A percentile compares a stretch with the other conserved stretches of the same genome.
Evolutionary conservation across 371 early-diverging fungal species (phyloP).

Genomic region (Mucor mucedo): DNA sequence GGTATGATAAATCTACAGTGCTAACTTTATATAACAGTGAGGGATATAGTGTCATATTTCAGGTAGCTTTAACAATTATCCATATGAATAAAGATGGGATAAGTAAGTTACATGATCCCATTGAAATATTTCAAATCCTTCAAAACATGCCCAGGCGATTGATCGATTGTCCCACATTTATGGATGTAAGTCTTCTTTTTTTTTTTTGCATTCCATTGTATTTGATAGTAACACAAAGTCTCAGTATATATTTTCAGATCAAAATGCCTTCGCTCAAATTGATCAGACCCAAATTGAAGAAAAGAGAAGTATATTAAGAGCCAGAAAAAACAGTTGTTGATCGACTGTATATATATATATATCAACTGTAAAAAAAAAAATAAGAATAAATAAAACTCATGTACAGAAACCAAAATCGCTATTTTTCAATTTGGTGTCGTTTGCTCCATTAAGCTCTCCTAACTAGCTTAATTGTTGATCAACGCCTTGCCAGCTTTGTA

Average conservation of each 20-base stretch:
- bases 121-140: constrained; percentile 67
- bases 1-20: not conserved
- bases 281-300: constrained; percentile 5
- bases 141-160: constrained; percentile 71
- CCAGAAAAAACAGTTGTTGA: not conserved
- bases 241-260: constrained; percentile 4
- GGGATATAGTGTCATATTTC: constrained; percentile 79
- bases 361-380: not conserved
- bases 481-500: no score
- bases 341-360: not conserved
- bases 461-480: no score
- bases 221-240: no score
- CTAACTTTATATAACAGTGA: constrained; percentile 37
- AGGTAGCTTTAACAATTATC: constrained; percentile 78
- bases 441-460: no score
- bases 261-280: not conserved
- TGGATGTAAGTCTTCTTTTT: constrained; percentile 51
- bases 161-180: constrained; percentile 73
- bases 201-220: no score
- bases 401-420: no score
- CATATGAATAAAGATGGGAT: constrained; percentile 72
- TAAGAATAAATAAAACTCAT: not conserved
- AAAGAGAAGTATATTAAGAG: constrained; percentile 6
- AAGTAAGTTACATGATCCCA: constrained; percentile 61
- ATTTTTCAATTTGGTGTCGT: no score